A percentile compares a stretch with the other conserved stretches of the same genome.
Evolutionary conservation across 2,329 filamentous ascomycete genomes (phyloP).

Genomic region (Botrytis fragariae): DNA sequence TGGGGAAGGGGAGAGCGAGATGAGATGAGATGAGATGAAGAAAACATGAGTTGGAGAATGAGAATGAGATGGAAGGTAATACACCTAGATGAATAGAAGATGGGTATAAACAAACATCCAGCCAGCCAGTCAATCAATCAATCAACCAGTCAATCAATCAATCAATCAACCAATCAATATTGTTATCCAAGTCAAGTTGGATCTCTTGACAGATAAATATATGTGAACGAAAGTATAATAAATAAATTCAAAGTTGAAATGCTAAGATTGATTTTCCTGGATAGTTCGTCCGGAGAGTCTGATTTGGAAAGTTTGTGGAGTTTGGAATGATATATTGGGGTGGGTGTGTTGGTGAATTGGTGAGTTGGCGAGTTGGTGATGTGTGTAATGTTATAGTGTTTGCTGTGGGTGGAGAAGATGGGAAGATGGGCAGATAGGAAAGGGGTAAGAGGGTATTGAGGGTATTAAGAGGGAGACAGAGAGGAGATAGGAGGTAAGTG

Average conservation of each 20-base stretch:
- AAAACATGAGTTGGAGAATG: neutral
- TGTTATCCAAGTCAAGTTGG: neutral
- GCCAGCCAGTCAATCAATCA: neutral
- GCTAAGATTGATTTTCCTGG: neutral
- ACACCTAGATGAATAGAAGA: neutral
- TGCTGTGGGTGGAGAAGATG: no score
- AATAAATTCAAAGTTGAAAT: accelerated
- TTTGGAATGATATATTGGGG: neutral
- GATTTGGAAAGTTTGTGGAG: no score
- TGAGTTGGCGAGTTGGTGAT: no score
- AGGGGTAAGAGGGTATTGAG: no score
- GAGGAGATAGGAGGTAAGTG: no score
- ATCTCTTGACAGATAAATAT: neutral
- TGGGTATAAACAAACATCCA: neutral
- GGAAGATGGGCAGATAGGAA: no score
- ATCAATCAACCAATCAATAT: constrained; percentile 5
- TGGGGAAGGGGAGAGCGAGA: neutral
- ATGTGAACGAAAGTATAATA: neutral
- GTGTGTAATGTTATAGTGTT: no score
- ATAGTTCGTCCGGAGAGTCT: no score
- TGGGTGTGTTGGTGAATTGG: neutral
- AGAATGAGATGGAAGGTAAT: neutral
- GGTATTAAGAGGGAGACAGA: no score
- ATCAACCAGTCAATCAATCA: no score
- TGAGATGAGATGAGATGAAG: neutral